Percentiles rank a stretch among this genome's conserved stretches.
These are phyloP conservation scores for Tylopilus balloui DNA, from an alignment of 768 basidiomycete genomes.

Conservation along the genomic window DNA sequence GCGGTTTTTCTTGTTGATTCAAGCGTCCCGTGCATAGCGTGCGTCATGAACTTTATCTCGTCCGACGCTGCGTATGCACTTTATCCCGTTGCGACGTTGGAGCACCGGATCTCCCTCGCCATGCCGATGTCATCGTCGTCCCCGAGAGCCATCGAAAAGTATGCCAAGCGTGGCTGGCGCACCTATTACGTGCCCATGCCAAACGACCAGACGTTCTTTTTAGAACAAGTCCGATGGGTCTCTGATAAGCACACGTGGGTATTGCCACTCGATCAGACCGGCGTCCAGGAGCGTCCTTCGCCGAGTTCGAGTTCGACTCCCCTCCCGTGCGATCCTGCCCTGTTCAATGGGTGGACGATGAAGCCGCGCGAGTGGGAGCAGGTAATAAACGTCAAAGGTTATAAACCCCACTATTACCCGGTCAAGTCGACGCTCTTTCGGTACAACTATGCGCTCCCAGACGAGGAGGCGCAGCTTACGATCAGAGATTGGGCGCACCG, in stretches of 20 bases:
- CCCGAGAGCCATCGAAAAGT: slow-evolving; percentile 29
- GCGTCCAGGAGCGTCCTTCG: background rate
- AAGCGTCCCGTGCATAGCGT: no score
- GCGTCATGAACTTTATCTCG: slow-evolving; percentile 37
- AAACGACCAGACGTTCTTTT: slow-evolving; percentile 13
- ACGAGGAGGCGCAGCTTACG: background rate
- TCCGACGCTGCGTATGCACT: slow-evolving; percentile 39
- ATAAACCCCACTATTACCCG: background rate
- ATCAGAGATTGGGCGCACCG: slow-evolving; percentile 9
- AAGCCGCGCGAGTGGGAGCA: rapidly evolving
- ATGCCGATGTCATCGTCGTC: slow-evolving; percentile 5
- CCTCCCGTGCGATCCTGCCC: background rate
- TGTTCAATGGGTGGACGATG: slow-evolving; percentile 20
- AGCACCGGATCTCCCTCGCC: slow-evolving; percentile 27
- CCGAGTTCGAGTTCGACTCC: background rate
- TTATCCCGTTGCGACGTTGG: slow-evolving; percentile 41
- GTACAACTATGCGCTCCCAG: slow-evolving; percentile 22
- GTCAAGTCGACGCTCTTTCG: slow-evolving; percentile 23
- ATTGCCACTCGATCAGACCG: background rate
- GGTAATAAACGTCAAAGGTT: background rate
- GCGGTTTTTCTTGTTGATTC: no score
- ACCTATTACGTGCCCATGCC: slow-evolving; percentile 6
- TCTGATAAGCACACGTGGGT: slow-evolving; percentile 23
- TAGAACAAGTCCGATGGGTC: slow-evolving; percentile 25
- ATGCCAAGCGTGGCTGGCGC: slow-evolving; percentile 34